Conservation (phyloP, 352 stramenopile genomes). For the Pythium periplocum region DNA sequence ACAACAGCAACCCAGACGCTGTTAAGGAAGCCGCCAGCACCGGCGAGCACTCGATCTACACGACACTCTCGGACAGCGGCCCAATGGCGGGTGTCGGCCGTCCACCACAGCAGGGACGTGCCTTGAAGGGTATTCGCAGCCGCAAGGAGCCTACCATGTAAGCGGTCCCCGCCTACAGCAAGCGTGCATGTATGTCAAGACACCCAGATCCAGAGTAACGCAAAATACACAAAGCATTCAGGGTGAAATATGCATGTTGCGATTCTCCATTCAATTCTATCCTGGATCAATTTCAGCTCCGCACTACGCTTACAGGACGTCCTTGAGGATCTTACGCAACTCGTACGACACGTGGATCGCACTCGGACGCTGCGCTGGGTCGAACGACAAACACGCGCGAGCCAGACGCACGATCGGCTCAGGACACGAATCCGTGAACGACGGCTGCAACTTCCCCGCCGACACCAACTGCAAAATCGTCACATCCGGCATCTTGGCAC, state of each 20-base stretch:
- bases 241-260: too few relatives aligned
- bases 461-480: conserved; percentile 63
- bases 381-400: conserved; percentile 53
- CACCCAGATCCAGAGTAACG: too few relatives aligned
- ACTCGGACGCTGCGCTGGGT: conserved; percentile 55
- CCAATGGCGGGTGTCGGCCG: conserved; percentile 22
- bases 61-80: conserved; percentile 20
- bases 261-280: too few relatives aligned
- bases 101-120: background rate
- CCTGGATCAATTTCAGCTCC: too few relatives aligned
- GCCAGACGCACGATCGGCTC: conserved; percentile 48
- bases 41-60: conserved; percentile 21
- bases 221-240: too few relatives aligned
- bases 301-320: conserved; percentile 9
- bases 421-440: conserved; percentile 24
- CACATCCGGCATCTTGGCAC: conserved; percentile 54
- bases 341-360: conserved; percentile 78
- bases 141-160: too few relatives aligned
- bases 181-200: too few relatives aligned
- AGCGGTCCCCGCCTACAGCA: too few relatives aligned
- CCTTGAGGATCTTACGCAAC: conserved; percentile 72
- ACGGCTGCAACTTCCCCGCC: conserved; percentile 52
- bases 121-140: too few relatives aligned
- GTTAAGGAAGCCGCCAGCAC: conserved; percentile 2
- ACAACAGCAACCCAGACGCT: conserved; percentile 19